Percentiles rank a stretch among this genome's conserved stretches.
Conservation (phyloP, 495 filamentous ascomycete species). For the Hyaloscypha variabilis region DNA sequence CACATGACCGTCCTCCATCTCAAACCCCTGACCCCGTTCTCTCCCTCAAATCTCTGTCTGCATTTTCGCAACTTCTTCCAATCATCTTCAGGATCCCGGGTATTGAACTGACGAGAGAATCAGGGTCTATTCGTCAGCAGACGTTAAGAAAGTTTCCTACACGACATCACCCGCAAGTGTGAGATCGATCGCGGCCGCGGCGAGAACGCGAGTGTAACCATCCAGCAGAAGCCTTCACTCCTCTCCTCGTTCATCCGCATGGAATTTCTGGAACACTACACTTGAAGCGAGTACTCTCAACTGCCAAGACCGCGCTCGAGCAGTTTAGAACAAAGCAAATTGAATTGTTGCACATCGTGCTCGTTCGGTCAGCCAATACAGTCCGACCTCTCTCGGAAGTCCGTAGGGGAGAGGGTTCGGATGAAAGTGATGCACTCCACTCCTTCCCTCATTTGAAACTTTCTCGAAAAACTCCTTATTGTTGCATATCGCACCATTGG, state of each 20-base stretch:
- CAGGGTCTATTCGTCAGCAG: no score
- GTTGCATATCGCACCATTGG: neutral
- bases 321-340: neutral
- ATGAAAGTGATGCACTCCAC: neutral
- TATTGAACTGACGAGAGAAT: no score
- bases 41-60: no score
- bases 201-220: no score
- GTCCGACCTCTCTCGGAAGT: neutral
- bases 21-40: no score
- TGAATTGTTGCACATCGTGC: neutral
- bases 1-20: no score
- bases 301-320: neutral
- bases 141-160: no score
- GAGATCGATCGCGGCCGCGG: no score
- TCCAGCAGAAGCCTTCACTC: neutral
- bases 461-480: neutral
- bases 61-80: no score
- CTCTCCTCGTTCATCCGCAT: neutral
- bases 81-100: no score
- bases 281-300: neutral
- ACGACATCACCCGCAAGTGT: neutral
- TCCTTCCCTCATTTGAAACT: neutral
- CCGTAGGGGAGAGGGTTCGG: neutral
- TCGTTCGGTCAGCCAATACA: neutral
- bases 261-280: neutral